Conservation (phyloP, 306 rosid genomes). For the Dalbergia cochinchinensis region DNA sequence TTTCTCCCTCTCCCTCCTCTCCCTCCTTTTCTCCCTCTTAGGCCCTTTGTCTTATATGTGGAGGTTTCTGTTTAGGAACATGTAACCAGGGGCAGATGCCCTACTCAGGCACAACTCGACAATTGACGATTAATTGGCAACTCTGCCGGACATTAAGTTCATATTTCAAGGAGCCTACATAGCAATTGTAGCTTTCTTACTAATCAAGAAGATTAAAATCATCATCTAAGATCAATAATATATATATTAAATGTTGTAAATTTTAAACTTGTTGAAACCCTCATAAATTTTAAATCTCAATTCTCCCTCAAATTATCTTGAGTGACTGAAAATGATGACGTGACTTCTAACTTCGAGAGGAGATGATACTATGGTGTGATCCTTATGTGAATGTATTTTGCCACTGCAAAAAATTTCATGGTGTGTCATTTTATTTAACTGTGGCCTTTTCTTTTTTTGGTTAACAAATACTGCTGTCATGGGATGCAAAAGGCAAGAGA, state of each 20-base stretch:
- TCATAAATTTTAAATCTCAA: conserved; percentile 25
- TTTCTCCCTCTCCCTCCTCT: conserved; percentile 50
- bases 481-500: conserved; percentile 92
- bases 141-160: conserved; percentile 21
- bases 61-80: conserved; percentile 10
- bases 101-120: background rate
- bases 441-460: conserved; percentile 20
- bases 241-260: background rate
- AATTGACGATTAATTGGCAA: conserved; percentile 24
- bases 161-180: conserved; percentile 17
- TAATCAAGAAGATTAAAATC: background rate
- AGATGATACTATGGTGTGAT: background rate
- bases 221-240: background rate
- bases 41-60: conserved; percentile 11
- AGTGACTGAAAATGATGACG: conserved; percentile 23
- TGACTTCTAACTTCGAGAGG: conserved; percentile 4
- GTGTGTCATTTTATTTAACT: background rate
- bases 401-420: background rate
- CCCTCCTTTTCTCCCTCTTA: background rate
- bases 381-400: background rate
- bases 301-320: conserved; percentile 3
- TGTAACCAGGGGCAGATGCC: conserved; percentile 1
- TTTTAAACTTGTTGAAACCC: conserved; percentile 19
- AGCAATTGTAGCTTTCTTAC: conserved; percentile 15
- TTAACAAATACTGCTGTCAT: conserved; percentile 65